phyloP scores from a whole-genome alignment of 140 eudicot species.

The Cichorium intybus region DNA sequence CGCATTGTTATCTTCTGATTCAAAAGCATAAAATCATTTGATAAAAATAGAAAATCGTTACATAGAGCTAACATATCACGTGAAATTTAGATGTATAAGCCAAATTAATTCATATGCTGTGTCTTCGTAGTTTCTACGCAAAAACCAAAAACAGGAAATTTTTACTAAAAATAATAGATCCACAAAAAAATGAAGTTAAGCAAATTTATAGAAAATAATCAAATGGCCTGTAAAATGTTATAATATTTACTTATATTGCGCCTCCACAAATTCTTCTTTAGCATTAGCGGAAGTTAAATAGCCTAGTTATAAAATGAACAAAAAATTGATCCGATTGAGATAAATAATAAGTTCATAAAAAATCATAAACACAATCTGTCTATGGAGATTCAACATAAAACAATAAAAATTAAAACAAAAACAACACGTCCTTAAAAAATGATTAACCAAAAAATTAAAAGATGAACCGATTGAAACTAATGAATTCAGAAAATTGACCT shows the following conservation, averaged over 20 bases:
- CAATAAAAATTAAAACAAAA: not conserved
- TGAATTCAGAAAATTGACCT: not conserved
- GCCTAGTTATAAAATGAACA: not conserved
- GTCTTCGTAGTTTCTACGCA: not conserved
- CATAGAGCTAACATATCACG: slow-evolving; percentile 1
- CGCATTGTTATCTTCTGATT: not conserved
- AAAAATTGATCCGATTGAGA: not conserved
- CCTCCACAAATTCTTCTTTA: not conserved
- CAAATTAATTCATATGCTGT: slow-evolving; percentile 5
- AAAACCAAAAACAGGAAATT: not conserved
- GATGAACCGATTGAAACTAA: not conserved
- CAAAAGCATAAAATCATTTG: not conserved
- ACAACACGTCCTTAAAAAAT: not conserved
- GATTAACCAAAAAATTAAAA: not conserved
- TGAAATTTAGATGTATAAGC: not conserved
- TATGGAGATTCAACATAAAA: not conserved
- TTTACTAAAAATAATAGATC: not conserved
- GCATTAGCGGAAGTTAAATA: not conserved
- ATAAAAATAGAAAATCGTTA: not conserved
- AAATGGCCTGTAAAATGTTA: slow-evolving; percentile 1
- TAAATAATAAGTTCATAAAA: not conserved
- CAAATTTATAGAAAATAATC: not conserved
- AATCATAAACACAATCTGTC: not conserved
- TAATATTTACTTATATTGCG: not conserved
- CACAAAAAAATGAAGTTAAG: not conserved